Conservation (phyloP, 2,329 filamentous ascomycete genomes). For the Ilyonectria robusta region DNA sequence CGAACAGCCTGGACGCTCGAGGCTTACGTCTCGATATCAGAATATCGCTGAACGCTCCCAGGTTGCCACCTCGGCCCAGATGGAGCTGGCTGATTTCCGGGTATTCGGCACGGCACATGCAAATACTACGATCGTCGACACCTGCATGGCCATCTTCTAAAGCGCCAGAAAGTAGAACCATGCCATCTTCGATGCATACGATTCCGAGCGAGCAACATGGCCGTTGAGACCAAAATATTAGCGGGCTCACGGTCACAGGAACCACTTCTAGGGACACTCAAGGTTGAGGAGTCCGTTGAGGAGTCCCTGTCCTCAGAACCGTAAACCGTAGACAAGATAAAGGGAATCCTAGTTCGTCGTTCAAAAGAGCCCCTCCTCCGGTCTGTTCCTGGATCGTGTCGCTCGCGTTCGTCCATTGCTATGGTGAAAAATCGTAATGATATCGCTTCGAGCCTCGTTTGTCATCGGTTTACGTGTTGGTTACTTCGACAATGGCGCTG, state of each 20-base stretch:
- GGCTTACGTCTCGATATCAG: too few species aligned
- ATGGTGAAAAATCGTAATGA: neutral
- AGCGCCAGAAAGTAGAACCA: neutral
- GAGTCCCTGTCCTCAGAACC: neutral
- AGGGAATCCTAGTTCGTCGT: neutral
- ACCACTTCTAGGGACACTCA: too few species aligned
- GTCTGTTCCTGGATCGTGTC: neutral
- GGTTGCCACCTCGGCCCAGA: too few species aligned
- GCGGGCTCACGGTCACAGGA: too few species aligned
- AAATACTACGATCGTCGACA: too few species aligned
- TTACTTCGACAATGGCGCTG: neutral
- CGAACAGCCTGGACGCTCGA: neutral
- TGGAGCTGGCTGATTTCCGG: too few species aligned
- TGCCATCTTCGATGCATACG: neutral
- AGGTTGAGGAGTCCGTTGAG: too few species aligned
- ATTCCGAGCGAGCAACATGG: neutral
- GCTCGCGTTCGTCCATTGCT: neutral
- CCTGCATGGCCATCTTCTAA: neutral
- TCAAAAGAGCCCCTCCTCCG: neutral
- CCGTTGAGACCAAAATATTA: neutral
- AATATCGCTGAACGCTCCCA: too few species aligned
- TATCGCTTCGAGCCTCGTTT: neutral
- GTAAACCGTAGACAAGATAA: neutral
- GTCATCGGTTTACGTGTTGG: neutral
- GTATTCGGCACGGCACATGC: too few species aligned